Base-by-base conservation (phyloP, 2,329 filamentous ascomycete species). In the Thyridium curvatum region DNA sequence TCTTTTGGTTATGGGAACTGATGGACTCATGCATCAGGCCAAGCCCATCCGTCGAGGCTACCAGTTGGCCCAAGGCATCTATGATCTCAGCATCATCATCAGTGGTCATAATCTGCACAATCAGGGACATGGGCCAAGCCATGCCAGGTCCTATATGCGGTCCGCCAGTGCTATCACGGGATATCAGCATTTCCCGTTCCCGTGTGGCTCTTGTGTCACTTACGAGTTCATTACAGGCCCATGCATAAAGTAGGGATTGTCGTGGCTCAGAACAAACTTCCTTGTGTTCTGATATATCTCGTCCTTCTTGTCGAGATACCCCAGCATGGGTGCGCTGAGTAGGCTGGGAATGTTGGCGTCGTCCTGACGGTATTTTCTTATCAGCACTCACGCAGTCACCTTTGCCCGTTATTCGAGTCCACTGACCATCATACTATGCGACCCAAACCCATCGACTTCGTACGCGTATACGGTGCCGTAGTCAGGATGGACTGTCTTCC, bases 41-140 rank as follows among this genome's bases (percentile, higher is more conserved):
- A 8, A 86, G 67, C n/a, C 72, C 69, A 48, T 79, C 82, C 3
- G 82, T 87, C 43, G 80, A 79, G 47, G 80, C 77, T 42, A 94
- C 76, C 12, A 82, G 64, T 44, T 79, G 62, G 34, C 50, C 69
- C 37, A 94, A 63, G n/a, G 77, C 73, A n/a, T 63, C 59, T 30
- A 64, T 62, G 42, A 94, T 94, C 66, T 94, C 88, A 0, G 69
- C 68, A 37, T 91, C 85, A 41, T 86, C 73, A 34, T 87, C 74
- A 30, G 75, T 80, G 2, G 88, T 94, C 72, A 91, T 75, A 28
- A 86, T 82, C 55, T 86, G 80, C 41, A 90, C 79, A 35, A 94
- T 79, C 47, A 86, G 71, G 34, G 79, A 85, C 86, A 94, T 94
- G 2, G 89, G 88, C 89, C 89, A 94, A 13, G 86, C 87, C 54